These are phyloP conservation scores for Termitomyces sp. DNA, from an alignment of 768 basidiomycete genomes.

Conservation along the genomic window DNA sequence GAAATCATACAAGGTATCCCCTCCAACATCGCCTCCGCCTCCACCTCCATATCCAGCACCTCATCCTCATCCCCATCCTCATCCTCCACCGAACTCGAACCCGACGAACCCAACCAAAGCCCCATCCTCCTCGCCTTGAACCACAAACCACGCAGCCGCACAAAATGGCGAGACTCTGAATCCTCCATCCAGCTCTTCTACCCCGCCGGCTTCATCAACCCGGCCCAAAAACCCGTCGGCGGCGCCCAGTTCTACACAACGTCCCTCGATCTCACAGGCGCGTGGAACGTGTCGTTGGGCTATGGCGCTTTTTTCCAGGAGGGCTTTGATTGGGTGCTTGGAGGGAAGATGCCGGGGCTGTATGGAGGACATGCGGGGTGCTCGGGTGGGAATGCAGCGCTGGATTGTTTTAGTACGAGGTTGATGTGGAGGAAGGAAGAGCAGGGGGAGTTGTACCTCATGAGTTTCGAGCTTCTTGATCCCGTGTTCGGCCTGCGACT, in stretches of 20 bases:
- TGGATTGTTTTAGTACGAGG: constrained; percentile 78
- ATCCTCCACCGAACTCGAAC: neutral
- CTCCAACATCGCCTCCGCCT: constrained; percentile 12
- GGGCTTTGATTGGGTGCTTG: constrained; percentile 76
- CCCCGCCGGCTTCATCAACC: constrained; percentile 69
- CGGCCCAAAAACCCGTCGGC: constrained; percentile 58
- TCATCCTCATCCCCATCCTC: neutral
- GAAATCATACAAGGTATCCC: constrained; percentile 54
- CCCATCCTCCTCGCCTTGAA: constrained; percentile 10
- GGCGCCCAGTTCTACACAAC: constrained; percentile 68
- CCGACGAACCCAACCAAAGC: constrained; percentile 8
- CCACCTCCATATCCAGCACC: constrained; percentile 15
- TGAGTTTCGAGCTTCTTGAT: constrained; percentile 30
- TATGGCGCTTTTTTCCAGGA: constrained; percentile 79
- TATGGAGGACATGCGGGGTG: constrained; percentile 69
- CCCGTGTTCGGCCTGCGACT: no score
- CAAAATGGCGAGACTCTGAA: constrained; percentile 28
- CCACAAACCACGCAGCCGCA: constrained; percentile 2
- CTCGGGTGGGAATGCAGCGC: constrained; percentile 70
- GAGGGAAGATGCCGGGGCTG: constrained; percentile 83
- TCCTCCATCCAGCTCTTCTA: constrained; percentile 64
- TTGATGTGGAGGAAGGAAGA: constrained; percentile 79
- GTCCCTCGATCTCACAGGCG: constrained; percentile 42
- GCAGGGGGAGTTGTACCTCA: constrained; percentile 73
- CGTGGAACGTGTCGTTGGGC: constrained; percentile 51